Conservation (phyloP, 2,329 filamentous ascomycete species). For the Harringtonia aguacate region DNA sequence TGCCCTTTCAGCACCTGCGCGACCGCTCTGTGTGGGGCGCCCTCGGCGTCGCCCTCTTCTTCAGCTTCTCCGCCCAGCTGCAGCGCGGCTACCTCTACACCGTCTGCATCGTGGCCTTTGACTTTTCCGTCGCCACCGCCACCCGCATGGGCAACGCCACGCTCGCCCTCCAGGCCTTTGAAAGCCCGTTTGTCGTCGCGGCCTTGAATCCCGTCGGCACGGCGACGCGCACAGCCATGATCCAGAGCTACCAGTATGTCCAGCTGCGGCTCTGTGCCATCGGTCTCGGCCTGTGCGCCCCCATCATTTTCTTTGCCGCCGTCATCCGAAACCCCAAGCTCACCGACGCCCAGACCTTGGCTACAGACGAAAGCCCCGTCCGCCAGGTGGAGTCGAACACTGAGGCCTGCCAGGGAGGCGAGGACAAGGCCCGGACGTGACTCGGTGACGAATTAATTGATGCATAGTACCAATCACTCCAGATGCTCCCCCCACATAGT, state of each 20-base stretch:
- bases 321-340: no score
- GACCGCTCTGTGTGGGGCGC: no score
- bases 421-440: no score
- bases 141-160: constrained; percentile 35
- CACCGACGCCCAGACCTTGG: no score
- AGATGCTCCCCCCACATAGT: no score
- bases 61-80: constrained; percentile 49
- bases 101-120: constrained; percentile 48
- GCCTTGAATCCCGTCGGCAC: constrained; percentile 28
- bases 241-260: constrained; percentile 31
- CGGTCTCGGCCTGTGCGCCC: constrained; percentile 35
- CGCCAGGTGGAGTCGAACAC: no score
- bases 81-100: constrained; percentile 55
- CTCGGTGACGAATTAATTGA: no score
- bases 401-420: no score
- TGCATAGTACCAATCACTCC: no score
- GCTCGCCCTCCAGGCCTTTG: no score
- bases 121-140: constrained; percentile 43
- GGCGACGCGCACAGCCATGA: constrained; percentile 28
- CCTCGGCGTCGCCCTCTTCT: constrained; percentile 30
- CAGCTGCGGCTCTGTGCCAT: constrained; percentile 34
- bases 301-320: constrained; percentile 33
- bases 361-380: no score
- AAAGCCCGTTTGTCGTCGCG: constrained; percentile 19
- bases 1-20: constrained; percentile 52